Conservation (phyloP, 2,329 filamentous ascomycete species). For the Aspergillus fumigatiaffinis region DNA sequence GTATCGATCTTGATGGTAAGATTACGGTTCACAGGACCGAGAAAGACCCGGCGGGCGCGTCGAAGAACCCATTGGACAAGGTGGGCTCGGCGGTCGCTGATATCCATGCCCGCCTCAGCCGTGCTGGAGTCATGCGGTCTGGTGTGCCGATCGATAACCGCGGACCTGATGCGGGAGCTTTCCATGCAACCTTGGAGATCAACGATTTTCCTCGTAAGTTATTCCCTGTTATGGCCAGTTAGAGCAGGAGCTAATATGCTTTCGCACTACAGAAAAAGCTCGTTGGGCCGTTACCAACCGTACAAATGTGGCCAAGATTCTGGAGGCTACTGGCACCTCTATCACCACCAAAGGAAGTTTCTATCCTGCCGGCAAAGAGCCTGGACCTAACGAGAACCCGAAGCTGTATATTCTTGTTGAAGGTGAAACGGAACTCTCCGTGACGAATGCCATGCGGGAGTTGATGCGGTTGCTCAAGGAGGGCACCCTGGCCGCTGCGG, state of each 20-base stretch:
- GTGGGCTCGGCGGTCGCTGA: constrained; percentile 85
- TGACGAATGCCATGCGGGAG: constrained; percentile 86
- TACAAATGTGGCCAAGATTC: constrained; percentile 96
- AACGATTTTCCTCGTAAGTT: constrained; percentile 86
- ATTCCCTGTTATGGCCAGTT: not conserved
- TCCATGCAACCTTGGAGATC: constrained; percentile 96
- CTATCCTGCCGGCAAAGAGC: constrained; percentile 78
- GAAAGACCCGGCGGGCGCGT: constrained; percentile 44
- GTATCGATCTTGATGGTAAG: constrained; percentile 62
- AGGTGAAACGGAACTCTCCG: constrained; percentile 89
- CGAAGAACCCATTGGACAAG: constrained; percentile 72
- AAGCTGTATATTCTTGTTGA: constrained; percentile 98
- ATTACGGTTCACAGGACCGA: constrained; percentile 71
- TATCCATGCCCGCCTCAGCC: constrained; percentile 86
- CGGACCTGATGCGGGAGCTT: constrained; percentile 92
- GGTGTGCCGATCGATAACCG: constrained; percentile 98
- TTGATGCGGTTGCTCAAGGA: constrained; percentile 84
- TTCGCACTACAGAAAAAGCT: constrained; percentile 65
- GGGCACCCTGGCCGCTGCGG: constrained; percentile 82
- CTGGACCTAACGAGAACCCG: constrained; percentile 69
- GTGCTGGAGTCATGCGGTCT: constrained; percentile 81
- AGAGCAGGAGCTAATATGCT: constrained; percentile 7
- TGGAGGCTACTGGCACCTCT: constrained; percentile 88
- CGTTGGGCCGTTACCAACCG: constrained; percentile 98
- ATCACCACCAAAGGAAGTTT: constrained; percentile 97